Base-by-base conservation (phyloP, 768 basidiomycete genomes). In the Hydnomerulius pinastri region DNA sequence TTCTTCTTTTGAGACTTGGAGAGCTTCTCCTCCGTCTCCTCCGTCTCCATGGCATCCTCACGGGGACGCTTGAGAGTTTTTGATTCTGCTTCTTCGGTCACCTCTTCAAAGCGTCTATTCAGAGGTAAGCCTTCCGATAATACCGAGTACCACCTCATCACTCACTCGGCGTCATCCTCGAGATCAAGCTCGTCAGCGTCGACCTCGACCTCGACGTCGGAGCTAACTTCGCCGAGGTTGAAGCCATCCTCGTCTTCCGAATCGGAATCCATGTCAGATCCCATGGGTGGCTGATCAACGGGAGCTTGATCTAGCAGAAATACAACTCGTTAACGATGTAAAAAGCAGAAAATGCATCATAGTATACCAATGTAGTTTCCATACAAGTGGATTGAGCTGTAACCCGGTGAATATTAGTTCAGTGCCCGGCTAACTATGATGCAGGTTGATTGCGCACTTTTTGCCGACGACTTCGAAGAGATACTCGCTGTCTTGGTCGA, bases 151-250 rank as follows among this genome's bases (percentile, higher is more conserved):
- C n/a, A n/a, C n/a, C n/a, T n/a, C 46, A 25, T 38, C 46, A 82
- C 81, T 79, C 40, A 68, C 68, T 42, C 78, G 12, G 61, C 65
- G 18, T 72, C 69, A 6, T 69, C 71, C 23, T 69, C 71, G 15
- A 74, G 79, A 50, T 82, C 82, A 29, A 87, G 54, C 12, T 85
- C 86, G 30, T 78, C 78, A 1, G 76, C 75, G 56, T 86, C 76
- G 60, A 92, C 77, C 61, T 92, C 77, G 60, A 92, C 75, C 63
- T 92, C 90, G 33, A 91, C 88, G 60, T 93, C 92, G 6, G 86
- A 91, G 70, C 85, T 86, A 46, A 92, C 85, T 50, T 89, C 86
- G 32, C 77, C 79, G n/a, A 90, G 76, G 58, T 83, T 77, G 54
- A 78, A 87, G 0, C 57, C 64, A 1, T 72, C 83, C 43, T 87